These are phyloP conservation scores for Entomortierella chlamydospora DNA, from an alignment of 192 early-diverging fungal genomes.

Conservation along the genomic window DNA sequence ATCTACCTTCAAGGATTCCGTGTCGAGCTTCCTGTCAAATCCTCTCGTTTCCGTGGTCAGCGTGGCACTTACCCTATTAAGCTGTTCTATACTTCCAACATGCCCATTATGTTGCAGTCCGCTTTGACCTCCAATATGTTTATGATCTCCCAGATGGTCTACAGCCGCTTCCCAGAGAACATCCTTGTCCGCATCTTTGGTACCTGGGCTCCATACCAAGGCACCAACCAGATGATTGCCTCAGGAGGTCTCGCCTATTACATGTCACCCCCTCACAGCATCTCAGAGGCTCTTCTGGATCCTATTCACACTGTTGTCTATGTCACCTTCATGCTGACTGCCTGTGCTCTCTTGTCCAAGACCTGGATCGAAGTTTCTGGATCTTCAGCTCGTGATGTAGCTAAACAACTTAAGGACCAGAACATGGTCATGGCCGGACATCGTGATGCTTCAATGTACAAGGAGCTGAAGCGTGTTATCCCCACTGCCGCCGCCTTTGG, in stretches of 20 bases:
- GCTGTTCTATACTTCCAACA: constrained; percentile 99
- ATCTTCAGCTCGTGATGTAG: constrained; percentile 96
- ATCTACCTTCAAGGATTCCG: constrained; percentile 99
- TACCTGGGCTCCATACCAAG: constrained; percentile 93
- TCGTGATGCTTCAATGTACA: constrained; percentile 96
- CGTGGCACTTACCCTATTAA: constrained; percentile 99
- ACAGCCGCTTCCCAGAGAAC: constrained; percentile 97
- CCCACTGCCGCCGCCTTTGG: constrained; percentile 97
- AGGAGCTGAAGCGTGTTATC: constrained; percentile 98
- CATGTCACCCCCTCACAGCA: constrained; percentile 91
- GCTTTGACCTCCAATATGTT: constrained; percentile 95
- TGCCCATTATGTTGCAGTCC: constrained; percentile 99
- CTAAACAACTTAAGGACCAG: constrained; percentile 96
- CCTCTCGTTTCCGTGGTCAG: constrained; percentile 94
- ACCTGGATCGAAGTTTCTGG: constrained; percentile 99
- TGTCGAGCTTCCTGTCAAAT: constrained; percentile 99
- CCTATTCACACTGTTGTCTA: constrained; percentile 96
- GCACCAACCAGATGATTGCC: constrained; percentile 92
- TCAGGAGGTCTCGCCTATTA: constrained; percentile 96
- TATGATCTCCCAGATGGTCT: constrained; percentile 97
- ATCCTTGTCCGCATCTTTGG: constrained; percentile 91
- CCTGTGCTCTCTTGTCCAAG: constrained; percentile 95
- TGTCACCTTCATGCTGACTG: constrained; percentile 91
- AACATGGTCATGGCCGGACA: constrained; percentile 92
- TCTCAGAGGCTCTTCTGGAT: constrained; percentile 84